Base-by-base conservation (phyloP, 2,329 filamentous ascomycete genomes). In the Fonsecaea nubica region DNA sequence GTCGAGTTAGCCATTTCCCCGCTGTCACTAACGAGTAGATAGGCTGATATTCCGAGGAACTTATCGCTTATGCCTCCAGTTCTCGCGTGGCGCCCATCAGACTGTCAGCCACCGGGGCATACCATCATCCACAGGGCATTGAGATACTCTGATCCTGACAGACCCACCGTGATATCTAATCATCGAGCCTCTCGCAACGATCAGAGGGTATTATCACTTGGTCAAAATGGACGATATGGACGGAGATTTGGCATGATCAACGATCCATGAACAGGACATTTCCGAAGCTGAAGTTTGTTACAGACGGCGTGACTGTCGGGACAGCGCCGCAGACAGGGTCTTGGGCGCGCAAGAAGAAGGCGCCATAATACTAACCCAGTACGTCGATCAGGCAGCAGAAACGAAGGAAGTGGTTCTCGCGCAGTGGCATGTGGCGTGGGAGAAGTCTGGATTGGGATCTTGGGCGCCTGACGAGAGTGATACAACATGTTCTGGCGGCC, bases 391-490 rank as follows among this genome's bases (percentile, higher is more conserved):
- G 45, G 18, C 45, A 50, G 45, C 45, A 50, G 45, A 4, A 50
- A 9, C 21, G 45, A 50, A 10, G 45, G 12, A 50, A n/a, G 45
- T 50, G 18, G 18, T 25, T 6, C 45, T 60, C 33, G 25, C 38
- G 40, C 32, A 38, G 25, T 60, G 58, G 58, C 42, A 52, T 60
- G 58, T 53, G 58, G 58, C 32, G 58, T 60, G 21, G 42, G 25
- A 32, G 5, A n/a, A 5, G 45, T 38, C 42, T 60, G 33, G 6
- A 60, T 38, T 12, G 45, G 42, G 33, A 60, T 21, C 42, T 50
- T 33, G 42, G 42, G 32, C 45, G 58, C 58, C 58, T 60, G n/a
- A 53, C 32, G 30, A 60, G 45, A 12, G 18, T 10, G 15, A 40
- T 33, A 25, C 21, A 53, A n/a, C 36, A 33, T 42, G 33, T 13